Evolutionary conservation across 805 yeast species (phyloP).

Genomic region (Barnettozyma sp.): DNA sequence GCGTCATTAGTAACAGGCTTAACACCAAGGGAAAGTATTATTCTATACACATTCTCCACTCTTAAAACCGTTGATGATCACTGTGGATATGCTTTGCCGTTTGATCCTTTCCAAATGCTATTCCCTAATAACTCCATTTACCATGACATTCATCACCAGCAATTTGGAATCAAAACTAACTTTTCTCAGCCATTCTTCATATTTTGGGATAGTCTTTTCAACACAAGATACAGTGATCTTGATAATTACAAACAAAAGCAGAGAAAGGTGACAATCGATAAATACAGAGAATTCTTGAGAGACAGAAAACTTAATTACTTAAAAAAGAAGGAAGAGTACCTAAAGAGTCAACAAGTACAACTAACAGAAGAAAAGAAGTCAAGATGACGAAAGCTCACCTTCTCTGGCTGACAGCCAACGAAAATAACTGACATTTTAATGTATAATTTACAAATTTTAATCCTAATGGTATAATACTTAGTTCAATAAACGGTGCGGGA

Average conservation of each 20-base stretch:
- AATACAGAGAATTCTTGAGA: conserved; percentile 51
- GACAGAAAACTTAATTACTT: conserved; percentile 30
- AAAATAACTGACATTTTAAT: background rate
- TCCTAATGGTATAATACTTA: too few relatives aligned
- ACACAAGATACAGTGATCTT: conserved; percentile 64
- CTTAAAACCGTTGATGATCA: conserved; percentile 97
- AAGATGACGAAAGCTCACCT: too few relatives aligned
- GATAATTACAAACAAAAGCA: conserved; percentile 62
- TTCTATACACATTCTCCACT: conserved; percentile 81
- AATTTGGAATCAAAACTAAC: conserved; percentile 88
- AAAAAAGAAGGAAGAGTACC: conserved; percentile 22
- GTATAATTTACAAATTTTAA: background rate
- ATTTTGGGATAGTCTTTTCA: conserved; percentile 75
- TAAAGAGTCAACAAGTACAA: background rate
- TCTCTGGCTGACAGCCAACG: background rate
- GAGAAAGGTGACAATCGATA: conserved; percentile 57
- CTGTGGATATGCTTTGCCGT: conserved; percentile 94
- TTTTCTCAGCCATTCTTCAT: conserved; percentile 95
- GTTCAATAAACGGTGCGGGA: background rate
- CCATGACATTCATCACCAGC: conserved; percentile 97
- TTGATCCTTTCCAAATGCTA: conserved; percentile 79
- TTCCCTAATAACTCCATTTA: conserved; percentile 95
- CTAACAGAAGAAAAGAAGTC: background rate
- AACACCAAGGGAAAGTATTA: conserved; percentile 67
- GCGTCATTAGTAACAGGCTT: conserved; percentile 59